These are phyloP conservation scores for Leptographium lundbergii DNA, from an alignment of 2,329 filamentous ascomycete species.

Conservation along the genomic window DNA sequence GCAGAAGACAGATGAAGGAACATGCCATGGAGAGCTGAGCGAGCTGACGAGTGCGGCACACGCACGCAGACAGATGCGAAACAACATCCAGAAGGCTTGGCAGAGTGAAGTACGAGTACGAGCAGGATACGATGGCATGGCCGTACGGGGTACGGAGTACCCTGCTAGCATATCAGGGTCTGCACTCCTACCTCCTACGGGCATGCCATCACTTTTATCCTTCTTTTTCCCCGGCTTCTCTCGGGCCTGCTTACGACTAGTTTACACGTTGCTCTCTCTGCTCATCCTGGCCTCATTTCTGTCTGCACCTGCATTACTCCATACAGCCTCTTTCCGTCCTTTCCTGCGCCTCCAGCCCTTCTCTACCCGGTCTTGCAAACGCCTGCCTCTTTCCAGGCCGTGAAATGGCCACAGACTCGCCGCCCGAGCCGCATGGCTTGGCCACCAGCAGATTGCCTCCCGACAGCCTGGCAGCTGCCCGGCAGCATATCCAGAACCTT, in stretches of 20 bases:
- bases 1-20: neutral
- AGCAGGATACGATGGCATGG: neutral
- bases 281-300: neutral
- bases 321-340: neutral
- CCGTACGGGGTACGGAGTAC: too few species aligned
- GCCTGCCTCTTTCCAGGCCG: neutral
- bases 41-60: neutral
- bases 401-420: constrained; percentile 2
- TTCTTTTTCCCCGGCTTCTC: neutral
- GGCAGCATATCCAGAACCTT: constrained; percentile 20
- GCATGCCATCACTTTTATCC: neutral
- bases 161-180: neutral
- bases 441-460: neutral
- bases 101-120: neutral
- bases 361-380: too few species aligned
- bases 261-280: neutral
- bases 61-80: neutral
- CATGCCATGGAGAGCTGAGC: neutral
- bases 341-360: too few species aligned
- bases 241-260: neutral
- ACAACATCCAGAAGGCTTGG: neutral
- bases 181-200: neutral
- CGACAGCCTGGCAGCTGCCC: constrained; percentile 16
- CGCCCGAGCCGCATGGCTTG: neutral
- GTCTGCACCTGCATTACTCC: neutral